Conservation (phyloP, 768 basidiomycete genomes). For the Russula griseocarnosa region DNA sequence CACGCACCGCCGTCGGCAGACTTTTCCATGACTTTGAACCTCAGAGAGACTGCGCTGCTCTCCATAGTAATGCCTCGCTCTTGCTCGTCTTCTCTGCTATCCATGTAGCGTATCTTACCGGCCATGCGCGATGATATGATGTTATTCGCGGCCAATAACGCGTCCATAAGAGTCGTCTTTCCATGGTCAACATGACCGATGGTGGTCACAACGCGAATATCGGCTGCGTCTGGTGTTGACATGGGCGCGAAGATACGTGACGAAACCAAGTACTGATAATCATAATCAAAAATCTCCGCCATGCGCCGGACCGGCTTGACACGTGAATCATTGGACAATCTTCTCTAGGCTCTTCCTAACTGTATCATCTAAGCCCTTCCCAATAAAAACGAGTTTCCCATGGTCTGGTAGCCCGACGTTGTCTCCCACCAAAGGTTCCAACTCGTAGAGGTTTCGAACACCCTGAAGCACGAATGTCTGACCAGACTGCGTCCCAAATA, state of each 20-base stretch:
- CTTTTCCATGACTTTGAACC: constrained; percentile 74
- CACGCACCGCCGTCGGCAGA: constrained; percentile 53
- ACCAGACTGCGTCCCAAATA: constrained; percentile 55
- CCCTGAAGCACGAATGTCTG: constrained; percentile 80
- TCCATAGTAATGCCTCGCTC: constrained; percentile 99
- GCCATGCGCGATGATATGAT: constrained; percentile 95
- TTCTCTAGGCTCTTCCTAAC: constrained; percentile 53
- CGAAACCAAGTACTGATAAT: neutral
- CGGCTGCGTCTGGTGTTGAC: constrained; percentile 35
- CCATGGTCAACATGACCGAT: constrained; percentile 94
- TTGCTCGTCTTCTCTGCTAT: constrained; percentile 95
- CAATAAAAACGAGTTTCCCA: constrained; percentile 86
- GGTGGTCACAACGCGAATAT: constrained; percentile 77
- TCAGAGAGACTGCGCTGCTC: constrained; percentile 87
- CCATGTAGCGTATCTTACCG: constrained; percentile 93
- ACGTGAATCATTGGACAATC: constrained; percentile 9
- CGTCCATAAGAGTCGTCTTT: constrained; percentile 94
- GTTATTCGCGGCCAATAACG: constrained; percentile 92
- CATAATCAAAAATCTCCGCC: neutral
- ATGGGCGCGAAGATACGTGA: constrained; percentile 6
- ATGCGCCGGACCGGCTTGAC: constrained; percentile 11
- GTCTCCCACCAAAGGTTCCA: constrained; percentile 38
- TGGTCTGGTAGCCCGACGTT: constrained; percentile 50
- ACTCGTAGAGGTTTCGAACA: constrained; percentile 86
- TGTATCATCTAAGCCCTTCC: constrained; percentile 62